phyloP scores from a whole-genome alignment of 345 rosid species.

The Populus ilicifolia region DNA sequence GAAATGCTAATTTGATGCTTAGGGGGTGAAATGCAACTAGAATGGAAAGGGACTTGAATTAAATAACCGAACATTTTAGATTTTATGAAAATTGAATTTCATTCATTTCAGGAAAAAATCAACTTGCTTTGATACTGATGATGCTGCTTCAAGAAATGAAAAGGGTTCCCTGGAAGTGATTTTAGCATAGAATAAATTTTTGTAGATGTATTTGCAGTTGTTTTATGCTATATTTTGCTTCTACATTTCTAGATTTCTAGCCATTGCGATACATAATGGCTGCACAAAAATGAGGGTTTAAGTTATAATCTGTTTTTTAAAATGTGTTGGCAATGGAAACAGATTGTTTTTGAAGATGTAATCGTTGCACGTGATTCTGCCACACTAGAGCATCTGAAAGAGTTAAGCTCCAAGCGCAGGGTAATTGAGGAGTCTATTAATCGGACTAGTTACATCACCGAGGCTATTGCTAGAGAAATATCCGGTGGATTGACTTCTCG shows the following conservation, averaged over 20 bases:
- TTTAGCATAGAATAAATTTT: background rate
- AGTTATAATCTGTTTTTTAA: background rate
- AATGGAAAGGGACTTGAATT: background rate
- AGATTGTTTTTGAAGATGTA: conserved; percentile 64
- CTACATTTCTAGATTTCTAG: background rate
- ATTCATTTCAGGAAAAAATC: background rate
- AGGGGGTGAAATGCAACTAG: background rate
- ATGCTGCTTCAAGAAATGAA: background rate
- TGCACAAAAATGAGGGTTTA: background rate
- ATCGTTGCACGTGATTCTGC: conserved; percentile 45
- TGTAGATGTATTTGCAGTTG: background rate
- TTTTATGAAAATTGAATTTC: background rate
- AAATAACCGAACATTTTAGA: background rate
- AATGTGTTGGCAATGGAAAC: conserved; percentile 8
- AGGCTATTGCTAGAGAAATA: conserved; percentile 69
- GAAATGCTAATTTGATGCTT: background rate
- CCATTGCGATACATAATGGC: background rate
- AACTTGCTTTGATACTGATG: background rate
- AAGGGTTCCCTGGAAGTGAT: background rate
- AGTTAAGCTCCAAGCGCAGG: conserved; percentile 61
- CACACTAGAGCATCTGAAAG: conserved; percentile 54
- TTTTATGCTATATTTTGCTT: background rate
- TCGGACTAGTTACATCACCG: conserved; percentile 45
- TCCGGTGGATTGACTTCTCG: conserved; percentile 60
- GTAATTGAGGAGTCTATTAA: conserved; percentile 63